Evolutionary conservation across 208 protist genomes (phyloP), one percentile per base, ranked within the genome.

Genomic region (Trypanosoma vivax): DNA sequence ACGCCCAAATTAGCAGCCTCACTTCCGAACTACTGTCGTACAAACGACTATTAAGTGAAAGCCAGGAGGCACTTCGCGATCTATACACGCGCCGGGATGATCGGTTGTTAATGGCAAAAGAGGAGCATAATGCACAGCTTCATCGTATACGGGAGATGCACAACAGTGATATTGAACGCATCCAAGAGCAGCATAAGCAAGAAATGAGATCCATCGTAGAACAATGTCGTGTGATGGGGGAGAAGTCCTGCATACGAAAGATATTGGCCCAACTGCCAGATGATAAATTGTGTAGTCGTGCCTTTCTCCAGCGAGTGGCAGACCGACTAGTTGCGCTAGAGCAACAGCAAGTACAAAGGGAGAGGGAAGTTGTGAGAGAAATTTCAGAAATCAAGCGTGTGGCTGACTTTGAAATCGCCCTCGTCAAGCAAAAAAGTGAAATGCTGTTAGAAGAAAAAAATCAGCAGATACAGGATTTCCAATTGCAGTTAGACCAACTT

Each of bases 381-480:
- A 49, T 94, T 18, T 18, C 50, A 1, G 79, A 94, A 60, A 49
- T 75, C 5, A 64, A 62, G 42, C 71, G 83, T 24, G 46, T 86
- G 27, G 69, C 78, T 25, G 73, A 88, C 7, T 64, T 89, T 33
- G 88, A 94, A 57, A 68, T 74, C 25, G 47, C 41, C 0, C 25
- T 92, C 14, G 30, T 70, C 30, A 72, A 48, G 19, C 72, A 94
- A 47, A 83, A 85, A 39, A 57, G 60, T 11, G 58, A 88, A 29
- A 60, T 90, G 31, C 35, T 79, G 14, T n/a, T 94, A 24, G 70
- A 88, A 30, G 50, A 82, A 34, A 94, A 94, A 60, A 92, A 91
- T 57, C 68, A 77, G 31, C 80, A 94, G 59, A 91, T 94, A 31
- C 62, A 76, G 5, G 64, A 66, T 35, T 94, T 92, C 42, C 75